Evolutionary conservation across 2,329 filamentous ascomycete species (phyloP), one percentile per base, ranked within the genome.

Genomic region (Xylaria sp.): DNA sequence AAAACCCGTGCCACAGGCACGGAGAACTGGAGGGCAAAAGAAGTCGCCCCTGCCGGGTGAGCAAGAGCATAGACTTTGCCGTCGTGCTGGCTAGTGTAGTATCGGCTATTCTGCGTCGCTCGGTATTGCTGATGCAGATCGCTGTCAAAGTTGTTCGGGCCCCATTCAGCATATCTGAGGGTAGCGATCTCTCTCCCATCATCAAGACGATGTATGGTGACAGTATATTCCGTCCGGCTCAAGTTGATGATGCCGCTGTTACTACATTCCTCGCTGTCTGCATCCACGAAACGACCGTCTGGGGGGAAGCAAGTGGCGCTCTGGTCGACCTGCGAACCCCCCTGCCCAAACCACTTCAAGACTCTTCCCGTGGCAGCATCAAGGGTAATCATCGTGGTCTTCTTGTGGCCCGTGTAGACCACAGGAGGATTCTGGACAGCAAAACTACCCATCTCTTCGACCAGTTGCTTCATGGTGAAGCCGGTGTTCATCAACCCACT

Each of bases 121-220:
- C 82, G 83, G 67, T 97, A 94, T 68, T 97, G 91, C 45, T 84
- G 84, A 65, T 91, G 87, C 6, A 99, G 84, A 69, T 99, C 94
- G 59, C 84, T 84, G 71, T 99, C 93, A 56, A 87, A 90, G 54
- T 89, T 95, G 72, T 99, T 99, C 13, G 92, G 90, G 0, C 86
- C 87, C 94, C 94, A 99, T 71, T 99, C 94, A 9, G 91, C 89
- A 69, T 95, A 99, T 61, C 86, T 92, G 63, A 99, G 84, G 0
- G 91, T 96, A 66, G 92, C 96, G 58, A 99, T 88, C 7, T 85
- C 84, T 54, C 88, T 84, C 1, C 88, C 87, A 2, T 85, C 87
- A 62, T 89, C 83, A 41, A 81, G 83, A 56, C 90, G 87, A 61
- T 92, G 88, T 41, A 99, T 95, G 51, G 83, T 86, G 56, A 99